phyloP scores from a whole-genome alignment of 164 flowering plant genomes.

The Litsea cubeba region DNA sequence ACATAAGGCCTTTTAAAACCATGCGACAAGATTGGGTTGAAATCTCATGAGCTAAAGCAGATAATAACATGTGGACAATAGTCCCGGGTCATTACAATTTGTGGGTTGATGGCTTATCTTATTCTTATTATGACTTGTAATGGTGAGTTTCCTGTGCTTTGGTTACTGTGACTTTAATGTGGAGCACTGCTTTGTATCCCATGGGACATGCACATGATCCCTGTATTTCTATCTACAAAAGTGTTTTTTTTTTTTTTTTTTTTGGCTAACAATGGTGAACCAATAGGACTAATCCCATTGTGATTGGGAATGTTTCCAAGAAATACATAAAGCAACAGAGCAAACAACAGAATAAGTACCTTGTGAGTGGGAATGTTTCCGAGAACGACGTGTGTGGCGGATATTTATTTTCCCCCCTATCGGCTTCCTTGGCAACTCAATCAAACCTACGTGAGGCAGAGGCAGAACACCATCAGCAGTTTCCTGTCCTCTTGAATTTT shows the following conservation, averaged over 20 bases:
- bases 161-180: not conserved
- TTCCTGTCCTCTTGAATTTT: conserved; percentile 9
- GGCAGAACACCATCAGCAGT: conserved; percentile 32
- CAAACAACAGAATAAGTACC: conserved; percentile 17
- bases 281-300: too few species aligned
- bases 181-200: not conserved
- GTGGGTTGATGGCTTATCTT: not conserved
- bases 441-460: conserved; percentile 25
- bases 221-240: not conserved
- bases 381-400: conserved; percentile 16
- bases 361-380: conserved; percentile 23
- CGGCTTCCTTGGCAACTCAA: conserved; percentile 23
- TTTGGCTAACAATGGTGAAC: too few species aligned
- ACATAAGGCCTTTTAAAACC: too few species aligned
- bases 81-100: too few species aligned
- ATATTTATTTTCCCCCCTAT: conserved; percentile 21
- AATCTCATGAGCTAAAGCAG: too few species aligned
- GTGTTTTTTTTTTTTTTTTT: not conserved
- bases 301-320: not conserved
- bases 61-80: too few species aligned
- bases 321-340: not conserved
- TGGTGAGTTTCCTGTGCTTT: not conserved
- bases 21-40: too few species aligned
- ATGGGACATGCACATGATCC: not conserved
- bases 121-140: not conserved